phyloP scores from a whole-genome alignment of 139 green algal genomes.

The Picochlorum sp. region DNA sequence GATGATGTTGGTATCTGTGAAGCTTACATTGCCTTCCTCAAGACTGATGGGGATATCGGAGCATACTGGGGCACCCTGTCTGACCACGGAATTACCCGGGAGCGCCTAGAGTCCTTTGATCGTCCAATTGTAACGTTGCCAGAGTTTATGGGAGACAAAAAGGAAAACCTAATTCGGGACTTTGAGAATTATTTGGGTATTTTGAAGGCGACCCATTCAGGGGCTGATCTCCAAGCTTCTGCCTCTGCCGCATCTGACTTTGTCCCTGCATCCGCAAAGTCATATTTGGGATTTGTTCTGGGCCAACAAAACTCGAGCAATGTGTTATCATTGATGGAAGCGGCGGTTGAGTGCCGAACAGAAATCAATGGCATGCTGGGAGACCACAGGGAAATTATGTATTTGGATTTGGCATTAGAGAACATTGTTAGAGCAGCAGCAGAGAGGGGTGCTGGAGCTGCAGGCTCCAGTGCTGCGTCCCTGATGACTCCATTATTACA shows the following conservation, averaged over 20 bases:
- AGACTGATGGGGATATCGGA: conserved; percentile 60
- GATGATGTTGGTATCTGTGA: conserved; percentile 99
- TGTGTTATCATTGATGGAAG: conserved; percentile 77
- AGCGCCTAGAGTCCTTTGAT: conserved; percentile 90
- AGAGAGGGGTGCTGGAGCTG: conserved; percentile 50
- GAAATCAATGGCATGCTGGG: conserved; percentile 61
- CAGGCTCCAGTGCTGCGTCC: conserved; percentile 59
- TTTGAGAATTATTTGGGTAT: conserved; percentile 92
- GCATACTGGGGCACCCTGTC: conserved; percentile 85
- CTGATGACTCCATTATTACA: conserved; percentile 87
- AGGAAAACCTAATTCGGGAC: conserved; percentile 76
- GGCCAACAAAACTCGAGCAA: conserved; percentile 44
- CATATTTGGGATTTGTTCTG: conserved; percentile 77
- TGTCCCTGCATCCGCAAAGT: conserved; percentile 55
- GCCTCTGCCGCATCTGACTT: conserved; percentile 35
- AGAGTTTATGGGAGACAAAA: conserved; percentile 72
- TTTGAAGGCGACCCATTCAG: conserved; percentile 74
- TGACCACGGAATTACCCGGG: conserved; percentile 69
- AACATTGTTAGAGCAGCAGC: conserved; percentile 62
- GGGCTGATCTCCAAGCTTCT: conserved; percentile 65
- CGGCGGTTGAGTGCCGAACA: conserved; percentile 79
- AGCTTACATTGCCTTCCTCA: conserved; percentile 89
- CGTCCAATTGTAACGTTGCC: conserved; percentile 79
- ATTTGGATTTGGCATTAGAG: conserved; percentile 95
- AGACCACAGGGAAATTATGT: conserved; percentile 79